Base-by-base conservation (phyloP, 2,329 filamentous ascomycete genomes). In the Incumbomyces delicatus region DNA sequence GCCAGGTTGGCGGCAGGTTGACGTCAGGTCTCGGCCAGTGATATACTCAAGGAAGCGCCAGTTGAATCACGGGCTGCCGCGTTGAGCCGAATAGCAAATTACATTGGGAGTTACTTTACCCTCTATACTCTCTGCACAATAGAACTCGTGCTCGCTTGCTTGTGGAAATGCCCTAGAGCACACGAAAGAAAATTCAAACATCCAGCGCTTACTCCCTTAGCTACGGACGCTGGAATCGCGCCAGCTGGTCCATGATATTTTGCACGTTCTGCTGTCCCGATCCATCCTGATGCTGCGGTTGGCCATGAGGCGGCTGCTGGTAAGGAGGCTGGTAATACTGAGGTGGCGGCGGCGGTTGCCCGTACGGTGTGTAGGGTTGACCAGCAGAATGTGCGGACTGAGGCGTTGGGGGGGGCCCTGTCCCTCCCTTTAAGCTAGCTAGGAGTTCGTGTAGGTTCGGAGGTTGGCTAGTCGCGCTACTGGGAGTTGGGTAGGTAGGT, bases 231-330 rank as follows among this genome's bases (percentile, higher is more conserved):
- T 67, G 69, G 64, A 67, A 71, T 57, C 68, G 68, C 32, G 65
- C 60, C 48, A 72, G 52, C 47, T 72, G 69, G 47, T 69, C 66
- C 61, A 72, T 67, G 41, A 73, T 65, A 48, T 69, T 69, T 53
- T 72, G 70, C 31, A 72, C 64, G 53, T 71, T 68, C 38, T 61
- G 54, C 47, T 65, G 63, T 37, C 58, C 57, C n/a, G 46, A 18
- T 18, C 30, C 47, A 46, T 50, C 51, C 17, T 41, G 31, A 43
- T 55, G 58, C 27, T 50, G 51, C 13, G 49, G 47, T 36, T 50
- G 50, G 17, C 29, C 17, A 29, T 44, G 27, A 6, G 12, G 6
- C 3, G 11, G 41, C n/a, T 47, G 44, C 22, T 51, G 48, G n/a
- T 50, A 42, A 20, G 39, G 41, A 33, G 41, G 48, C 22, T 35